These are phyloP conservation scores for Serendipita sp. DNA, from an alignment of 768 basidiomycete genomes.

Conservation along the genomic window DNA sequence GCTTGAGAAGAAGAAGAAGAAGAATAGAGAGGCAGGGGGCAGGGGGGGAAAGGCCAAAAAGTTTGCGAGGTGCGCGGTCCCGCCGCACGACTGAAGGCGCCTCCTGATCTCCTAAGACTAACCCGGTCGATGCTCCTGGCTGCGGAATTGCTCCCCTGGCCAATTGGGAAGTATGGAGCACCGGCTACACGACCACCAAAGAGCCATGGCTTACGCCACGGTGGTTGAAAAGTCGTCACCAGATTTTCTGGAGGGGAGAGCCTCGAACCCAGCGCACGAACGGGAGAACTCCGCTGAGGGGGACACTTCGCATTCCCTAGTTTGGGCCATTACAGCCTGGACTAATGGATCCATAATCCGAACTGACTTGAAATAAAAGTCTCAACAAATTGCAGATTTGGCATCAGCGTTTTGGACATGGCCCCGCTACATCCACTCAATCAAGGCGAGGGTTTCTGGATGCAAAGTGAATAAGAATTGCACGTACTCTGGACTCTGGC, in stretches of 20 bases:
- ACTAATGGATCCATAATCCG: neutral
- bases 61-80: constrained; percentile 13
- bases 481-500: no score
- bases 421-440: no score
- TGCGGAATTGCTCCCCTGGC: constrained; percentile 16
- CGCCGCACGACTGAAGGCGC: constrained; percentile 13
- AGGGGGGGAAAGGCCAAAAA: constrained; percentile 4
- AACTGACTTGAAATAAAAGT: no score
- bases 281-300: constrained; percentile 3
- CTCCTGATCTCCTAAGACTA: constrained; percentile 15
- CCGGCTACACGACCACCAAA: constrained; percentile 12
- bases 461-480: no score
- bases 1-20: no score
- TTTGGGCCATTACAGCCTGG: constrained; percentile 7
- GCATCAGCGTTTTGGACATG: no score
- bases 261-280: constrained; percentile 14
- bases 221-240: constrained; percentile 10
- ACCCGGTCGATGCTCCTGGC: constrained; percentile 11
- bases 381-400: no score
- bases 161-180: neutral
- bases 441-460: no score
- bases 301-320: neutral
- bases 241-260: constrained; percentile 15
- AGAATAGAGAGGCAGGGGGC: no score
- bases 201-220: constrained; percentile 11